Evolutionary conservation across 1,284 basidiomycete genomes (phyloP), one percentile per base, ranked within the genome.

Genomic region (Trametes pubescens): DNA sequence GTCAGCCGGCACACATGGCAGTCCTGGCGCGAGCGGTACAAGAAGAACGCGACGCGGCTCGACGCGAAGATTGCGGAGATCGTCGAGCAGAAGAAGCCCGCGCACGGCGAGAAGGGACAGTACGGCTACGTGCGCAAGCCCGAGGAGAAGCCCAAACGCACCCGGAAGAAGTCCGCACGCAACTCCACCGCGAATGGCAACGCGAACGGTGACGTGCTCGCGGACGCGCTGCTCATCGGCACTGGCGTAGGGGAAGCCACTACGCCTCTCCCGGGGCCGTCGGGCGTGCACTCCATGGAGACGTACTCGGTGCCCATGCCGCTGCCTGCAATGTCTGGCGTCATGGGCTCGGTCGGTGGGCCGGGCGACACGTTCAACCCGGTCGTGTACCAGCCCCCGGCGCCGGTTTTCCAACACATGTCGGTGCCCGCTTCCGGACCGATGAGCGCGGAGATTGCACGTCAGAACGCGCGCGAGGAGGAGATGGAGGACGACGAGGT

Each of bases 1-100:
- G 92, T 92, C 24, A 82, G 80, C 26, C 85, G 91, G n/a, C 91
- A 93, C 72, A 92, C 91, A 10, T 93, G 91, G 91, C 91, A 93
- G 67, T 93, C 92, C 16, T 93, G 91, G 91, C 85, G 92, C 40
- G 91, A 93, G 72, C 83, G 92, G 32, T 93, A 93, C 78, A 93
- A 93, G 79, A 93, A 93, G 76, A 90, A 93, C 67, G 79, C 87
- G 0, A 72, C 78, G 0, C 84, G 90, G 9, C 82, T 93, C 49
- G 90, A 93, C 72, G 72, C 71, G 21, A 77, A 84, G 60, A 92
- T 93, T 55, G 76, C 84, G 2, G 77, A 79, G 16, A 86, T 92
- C 13, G 91, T 92, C 6, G 85, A 85, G 38, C 82, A 88, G 71
- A 88, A 85, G 73, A 90, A 87, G 68, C 86, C 87, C 1, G 75